These are phyloP conservation scores for Madurella mycetomatis DNA, from an alignment of 2,329 filamentous ascomycete species.

Conservation along the genomic window DNA sequence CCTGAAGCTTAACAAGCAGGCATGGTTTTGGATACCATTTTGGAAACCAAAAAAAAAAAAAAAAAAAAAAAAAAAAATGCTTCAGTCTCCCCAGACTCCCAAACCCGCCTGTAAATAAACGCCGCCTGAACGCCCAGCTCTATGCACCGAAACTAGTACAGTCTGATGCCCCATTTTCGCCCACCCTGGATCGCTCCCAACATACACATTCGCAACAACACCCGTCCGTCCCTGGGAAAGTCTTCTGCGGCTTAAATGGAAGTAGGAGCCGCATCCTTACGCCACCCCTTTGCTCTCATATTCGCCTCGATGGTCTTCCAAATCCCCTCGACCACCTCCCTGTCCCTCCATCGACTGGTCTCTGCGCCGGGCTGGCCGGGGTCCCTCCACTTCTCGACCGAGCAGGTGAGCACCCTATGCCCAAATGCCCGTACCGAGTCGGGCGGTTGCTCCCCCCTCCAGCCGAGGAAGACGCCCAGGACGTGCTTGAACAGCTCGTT, in stretches of 20 bases:
- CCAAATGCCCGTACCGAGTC: constrained; percentile 80
- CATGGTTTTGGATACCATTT: too few species aligned
- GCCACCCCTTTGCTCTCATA: constrained; percentile 84
- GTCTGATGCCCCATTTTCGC: background rate
- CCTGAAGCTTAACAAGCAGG: too few species aligned
- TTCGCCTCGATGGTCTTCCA: constrained; percentile 85
- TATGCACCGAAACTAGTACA: background rate
- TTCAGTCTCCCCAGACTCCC: background rate
- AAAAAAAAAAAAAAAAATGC: too few species aligned
- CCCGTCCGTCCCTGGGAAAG: background rate
- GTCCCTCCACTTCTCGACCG: constrained; percentile 78
- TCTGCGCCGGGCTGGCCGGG: constrained; percentile 43
- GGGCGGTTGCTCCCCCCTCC: constrained; percentile 77
- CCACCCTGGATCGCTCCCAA: background rate
- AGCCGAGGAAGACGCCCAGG: constrained; percentile 83
- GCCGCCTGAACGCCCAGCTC: background rate
- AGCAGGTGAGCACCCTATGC: constrained; percentile 70
- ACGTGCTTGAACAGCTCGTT: constrained; percentile 86
- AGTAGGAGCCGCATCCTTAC: constrained; percentile 61
- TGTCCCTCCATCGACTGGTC: constrained; percentile 70
- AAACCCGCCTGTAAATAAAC: background rate
- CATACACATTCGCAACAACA: background rate
- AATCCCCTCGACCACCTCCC: constrained; percentile 87
- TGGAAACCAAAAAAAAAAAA: too few species aligned
- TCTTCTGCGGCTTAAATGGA: constrained; percentile 34